A percentile compares a stretch with the other conserved stretches of the same genome.
Evolutionary conservation across 345 rosid genomes (phyloP).

Genomic region (Syzygium oleosum): DNA sequence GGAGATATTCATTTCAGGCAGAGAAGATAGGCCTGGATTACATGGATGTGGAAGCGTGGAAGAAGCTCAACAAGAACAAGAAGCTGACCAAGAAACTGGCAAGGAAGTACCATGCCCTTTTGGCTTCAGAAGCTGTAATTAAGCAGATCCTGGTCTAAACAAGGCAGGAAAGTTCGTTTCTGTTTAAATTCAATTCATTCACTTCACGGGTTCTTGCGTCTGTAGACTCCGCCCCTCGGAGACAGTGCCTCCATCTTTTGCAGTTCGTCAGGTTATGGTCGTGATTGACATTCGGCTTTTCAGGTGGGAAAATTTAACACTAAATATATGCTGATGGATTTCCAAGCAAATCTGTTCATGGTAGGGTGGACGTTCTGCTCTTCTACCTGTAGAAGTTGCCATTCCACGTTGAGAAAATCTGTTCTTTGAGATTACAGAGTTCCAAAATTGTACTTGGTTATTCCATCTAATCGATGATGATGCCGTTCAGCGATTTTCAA

Average conservation of each 20-base stretch:
- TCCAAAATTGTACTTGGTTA: not conserved
- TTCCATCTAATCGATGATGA: not conserved
- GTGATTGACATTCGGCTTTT: not conserved
- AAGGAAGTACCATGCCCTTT: constrained; percentile 26
- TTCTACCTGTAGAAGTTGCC: not conserved
- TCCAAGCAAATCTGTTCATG: not conserved
- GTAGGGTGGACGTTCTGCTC: not conserved
- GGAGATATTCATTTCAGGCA: constrained; percentile 6
- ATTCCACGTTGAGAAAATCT: not conserved
- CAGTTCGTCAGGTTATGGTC: not conserved
- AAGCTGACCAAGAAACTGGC: constrained; percentile 34
- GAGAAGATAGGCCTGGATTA: constrained; percentile 14
- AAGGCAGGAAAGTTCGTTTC: constrained; percentile 30
- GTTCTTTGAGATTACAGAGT: not conserved
- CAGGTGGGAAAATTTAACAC: not conserved
- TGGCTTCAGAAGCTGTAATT: constrained; percentile 33
- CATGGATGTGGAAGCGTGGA: constrained; percentile 32
- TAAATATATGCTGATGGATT: not conserved
- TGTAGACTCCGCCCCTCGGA: not conserved
- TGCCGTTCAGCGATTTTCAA: too few relatives aligned
- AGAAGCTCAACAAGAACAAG: constrained; percentile 35
- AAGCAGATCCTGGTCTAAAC: constrained; percentile 42
- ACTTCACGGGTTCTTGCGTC: not conserved
- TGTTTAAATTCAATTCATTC: not conserved
- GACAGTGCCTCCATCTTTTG: not conserved